phyloP scores from a whole-genome alignment of 768 basidiomycete species.

The Krasilnikovozyma curviuscula region DNA sequence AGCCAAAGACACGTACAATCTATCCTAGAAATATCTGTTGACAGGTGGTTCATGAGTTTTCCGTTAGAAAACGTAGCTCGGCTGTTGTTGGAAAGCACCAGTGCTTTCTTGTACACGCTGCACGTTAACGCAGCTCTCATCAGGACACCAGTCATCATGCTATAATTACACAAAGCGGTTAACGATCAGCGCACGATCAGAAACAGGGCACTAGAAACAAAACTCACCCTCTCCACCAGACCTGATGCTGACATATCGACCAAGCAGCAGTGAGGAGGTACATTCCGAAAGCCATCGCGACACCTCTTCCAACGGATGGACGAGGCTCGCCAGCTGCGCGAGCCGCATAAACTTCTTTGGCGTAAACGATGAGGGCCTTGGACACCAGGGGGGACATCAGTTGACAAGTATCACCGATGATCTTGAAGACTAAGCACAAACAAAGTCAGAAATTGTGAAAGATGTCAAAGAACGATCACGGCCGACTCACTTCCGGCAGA shows the following conservation, averaged over 20 bases:
- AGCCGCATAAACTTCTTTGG: background rate
- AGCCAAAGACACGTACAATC: too few relatives aligned
- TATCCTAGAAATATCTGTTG: conserved; percentile 16
- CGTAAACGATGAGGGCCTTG: conserved; percentile 6
- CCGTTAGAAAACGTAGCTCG: conserved; percentile 67
- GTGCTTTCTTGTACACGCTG: conserved; percentile 12
- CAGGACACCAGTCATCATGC: background rate
- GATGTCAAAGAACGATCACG: too few relatives aligned
- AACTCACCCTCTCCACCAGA: conserved; percentile 7
- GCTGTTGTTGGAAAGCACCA: conserved; percentile 57
- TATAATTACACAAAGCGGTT: background rate
- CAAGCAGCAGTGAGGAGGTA: conserved; percentile 1
- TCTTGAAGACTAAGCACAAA: conserved; percentile 9
- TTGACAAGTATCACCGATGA: conserved; percentile 3
- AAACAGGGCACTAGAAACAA: background rate
- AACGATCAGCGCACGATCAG: background rate
- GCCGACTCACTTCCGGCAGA: too few relatives aligned
- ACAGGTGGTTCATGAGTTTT: conserved; percentile 75
- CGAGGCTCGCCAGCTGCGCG: background rate
- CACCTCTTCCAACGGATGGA: background rate
- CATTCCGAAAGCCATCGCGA: conserved; percentile 7
- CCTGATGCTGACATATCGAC: conserved; percentile 2
- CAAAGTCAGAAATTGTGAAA: too few relatives aligned
- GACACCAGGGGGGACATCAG: background rate
- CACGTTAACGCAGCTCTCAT: conserved; percentile 3